A percentile compares a stretch with the other conserved stretches of the same genome.
phyloP scores from a whole-genome alignment of 2,329 filamentous ascomycete species.

The Helicocarpus griseus region DNA sequence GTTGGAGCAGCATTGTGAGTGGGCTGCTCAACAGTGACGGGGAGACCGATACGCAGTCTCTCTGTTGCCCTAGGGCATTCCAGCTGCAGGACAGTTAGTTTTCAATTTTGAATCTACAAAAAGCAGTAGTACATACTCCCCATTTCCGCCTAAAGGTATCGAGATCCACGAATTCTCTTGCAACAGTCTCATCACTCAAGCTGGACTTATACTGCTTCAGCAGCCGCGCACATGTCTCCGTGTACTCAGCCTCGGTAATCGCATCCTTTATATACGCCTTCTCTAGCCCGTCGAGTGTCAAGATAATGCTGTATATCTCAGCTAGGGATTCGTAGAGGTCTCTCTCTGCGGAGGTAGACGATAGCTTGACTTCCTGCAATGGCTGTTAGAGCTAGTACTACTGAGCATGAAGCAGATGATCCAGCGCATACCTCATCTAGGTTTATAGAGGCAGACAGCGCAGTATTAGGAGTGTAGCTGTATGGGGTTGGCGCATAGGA shows the following conservation, averaged over 20 bases:
- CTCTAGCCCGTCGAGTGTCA: constrained; percentile 89
- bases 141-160: constrained; percentile 87
- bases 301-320: constrained; percentile 94
- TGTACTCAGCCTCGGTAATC: constrained; percentile 83
- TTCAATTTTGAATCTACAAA: background rate
- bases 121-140: constrained; percentile 55
- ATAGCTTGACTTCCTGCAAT: constrained; percentile 78
- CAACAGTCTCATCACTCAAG: constrained; percentile 80
- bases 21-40: constrained; percentile 64
- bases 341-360: constrained; percentile 74
- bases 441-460: constrained; percentile 80
- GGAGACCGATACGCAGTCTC: constrained; percentile 82
- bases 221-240: constrained; percentile 86
- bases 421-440: constrained; percentile 64
- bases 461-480: constrained; percentile 79
- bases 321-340: constrained; percentile 93
- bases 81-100: constrained; percentile 47
- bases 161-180: constrained; percentile 74
- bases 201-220: constrained; percentile 96
- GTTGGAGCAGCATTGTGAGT: constrained; percentile 37
- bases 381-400: constrained; percentile 5
- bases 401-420: constrained; percentile 12
- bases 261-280: constrained; percentile 96
- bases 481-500: constrained; percentile 84
- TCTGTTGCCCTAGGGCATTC: constrained; percentile 92